These are phyloP conservation scores for Trifolium dubium DNA, from an alignment of 306 rosid species.

Conservation along the genomic window DNA sequence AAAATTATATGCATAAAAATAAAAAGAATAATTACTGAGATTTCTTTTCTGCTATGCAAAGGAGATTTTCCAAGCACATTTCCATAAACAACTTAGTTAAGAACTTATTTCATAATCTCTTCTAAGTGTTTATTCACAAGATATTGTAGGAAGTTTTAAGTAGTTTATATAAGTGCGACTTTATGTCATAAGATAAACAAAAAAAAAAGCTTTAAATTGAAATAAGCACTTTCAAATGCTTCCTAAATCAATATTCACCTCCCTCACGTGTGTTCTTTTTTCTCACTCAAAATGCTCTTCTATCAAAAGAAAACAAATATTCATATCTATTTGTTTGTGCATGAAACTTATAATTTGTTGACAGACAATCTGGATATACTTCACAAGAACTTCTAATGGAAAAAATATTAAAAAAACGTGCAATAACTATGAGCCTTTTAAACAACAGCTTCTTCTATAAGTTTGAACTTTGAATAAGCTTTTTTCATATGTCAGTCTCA, in stretches of 20 bases:
- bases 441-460: neutral
- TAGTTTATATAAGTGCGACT: neutral
- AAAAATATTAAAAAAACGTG: neutral
- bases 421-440: neutral
- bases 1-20: slow-evolving; percentile 12
- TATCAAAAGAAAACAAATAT: slow-evolving; percentile 20
- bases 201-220: neutral
- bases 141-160: neutral
- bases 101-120: neutral
- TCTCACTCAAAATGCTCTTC: neutral
- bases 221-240: neutral
- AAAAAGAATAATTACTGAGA: slow-evolving; percentile 14
- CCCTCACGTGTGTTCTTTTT: neutral
- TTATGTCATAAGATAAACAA: neutral
- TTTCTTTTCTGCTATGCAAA: neutral
- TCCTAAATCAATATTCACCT: neutral
- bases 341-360: neutral
- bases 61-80: slow-evolving; percentile 12
- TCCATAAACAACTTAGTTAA: neutral
- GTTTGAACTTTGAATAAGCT: neutral
- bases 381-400: neutral
- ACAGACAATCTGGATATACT: neutral
- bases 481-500: neutral
- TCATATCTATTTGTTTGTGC: slow-evolving; percentile 13
- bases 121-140: neutral